Conservation (phyloP, 306 rosid species). For the Cucumis melo region DNA sequence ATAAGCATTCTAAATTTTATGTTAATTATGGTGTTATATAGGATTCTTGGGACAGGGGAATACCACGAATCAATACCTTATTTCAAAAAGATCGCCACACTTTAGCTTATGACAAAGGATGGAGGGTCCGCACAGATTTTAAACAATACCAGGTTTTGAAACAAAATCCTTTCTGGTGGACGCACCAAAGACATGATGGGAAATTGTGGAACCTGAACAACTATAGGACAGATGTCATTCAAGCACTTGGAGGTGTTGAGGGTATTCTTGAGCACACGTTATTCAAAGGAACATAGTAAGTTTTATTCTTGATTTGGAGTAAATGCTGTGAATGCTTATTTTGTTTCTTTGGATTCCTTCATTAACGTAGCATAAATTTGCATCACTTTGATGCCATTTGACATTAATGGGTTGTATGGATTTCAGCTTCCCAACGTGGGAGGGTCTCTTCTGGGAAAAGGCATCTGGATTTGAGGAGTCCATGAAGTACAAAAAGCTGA, state of each 20-base stretch:
- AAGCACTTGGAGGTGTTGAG: conserved; percentile 99
- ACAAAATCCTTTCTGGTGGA: conserved; percentile 99
- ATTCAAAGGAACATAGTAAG: conserved; percentile 99
- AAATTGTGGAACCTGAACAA: conserved; percentile 95
- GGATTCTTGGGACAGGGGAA: conserved; percentile 99
- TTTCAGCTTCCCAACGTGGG: conserved; percentile 89
- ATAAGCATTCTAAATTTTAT: background rate
- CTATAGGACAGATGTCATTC: conserved; percentile 96
- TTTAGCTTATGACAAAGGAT: conserved; percentile 96
- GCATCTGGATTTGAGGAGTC: conserved; percentile 99
- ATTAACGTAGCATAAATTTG: background rate
- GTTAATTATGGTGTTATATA: conserved; percentile 16
- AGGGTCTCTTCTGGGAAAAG: conserved; percentile 98
- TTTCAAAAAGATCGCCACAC: conserved; percentile 99
- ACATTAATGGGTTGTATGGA: background rate
- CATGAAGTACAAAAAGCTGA: conserved; percentile 96
- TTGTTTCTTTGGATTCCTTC: background rate
- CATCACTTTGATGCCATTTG: background rate
- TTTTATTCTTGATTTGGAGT: background rate
- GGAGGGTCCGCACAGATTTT: conserved; percentile 99
- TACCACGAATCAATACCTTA: conserved; percentile 95
- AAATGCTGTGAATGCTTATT: background rate
- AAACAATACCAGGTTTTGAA: conserved; percentile 97
- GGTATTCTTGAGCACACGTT: conserved; percentile 97
- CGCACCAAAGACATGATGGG: conserved; percentile 98